Conservation (phyloP, 2,329 filamentous ascomycete genomes). For the Septoria petroselini region DNA sequence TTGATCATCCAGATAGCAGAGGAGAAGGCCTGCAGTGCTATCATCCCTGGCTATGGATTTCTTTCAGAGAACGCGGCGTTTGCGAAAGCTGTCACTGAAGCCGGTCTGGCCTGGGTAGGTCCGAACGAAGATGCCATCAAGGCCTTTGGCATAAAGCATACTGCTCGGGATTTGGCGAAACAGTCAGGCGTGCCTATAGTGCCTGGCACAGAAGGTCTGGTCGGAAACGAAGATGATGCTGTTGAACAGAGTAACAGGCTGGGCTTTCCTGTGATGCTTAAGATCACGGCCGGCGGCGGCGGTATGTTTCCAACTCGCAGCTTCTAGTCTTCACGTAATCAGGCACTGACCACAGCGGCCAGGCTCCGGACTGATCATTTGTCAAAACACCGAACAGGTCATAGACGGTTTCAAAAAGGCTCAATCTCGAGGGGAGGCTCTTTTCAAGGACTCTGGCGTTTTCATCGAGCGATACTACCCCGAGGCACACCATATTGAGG, state of each 20-base stretch:
- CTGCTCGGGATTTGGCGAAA: slow-evolving; percentile 53
- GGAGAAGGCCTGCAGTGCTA: slow-evolving; percentile 51
- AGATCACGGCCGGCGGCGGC: slow-evolving; percentile 60
- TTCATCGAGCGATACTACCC: slow-evolving; percentile 81
- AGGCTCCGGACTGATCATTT: slow-evolving; percentile 81
- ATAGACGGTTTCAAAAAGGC: slow-evolving; percentile 58
- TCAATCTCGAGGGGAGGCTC: slow-evolving; percentile 69
- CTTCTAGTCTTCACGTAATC: not conserved
- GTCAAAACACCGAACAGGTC: slow-evolving; percentile 66
- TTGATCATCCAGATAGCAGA: slow-evolving; percentile 54
- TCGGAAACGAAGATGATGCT: slow-evolving; percentile 50
- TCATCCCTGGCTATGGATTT: slow-evolving; percentile 67
- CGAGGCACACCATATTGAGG: slow-evolving; percentile 78
- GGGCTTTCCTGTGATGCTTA: slow-evolving; percentile 56
- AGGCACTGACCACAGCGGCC: not conserved
- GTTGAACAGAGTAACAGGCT: slow-evolving; percentile 45
- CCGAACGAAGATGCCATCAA: slow-evolving; percentile 23
- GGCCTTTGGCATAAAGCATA: slow-evolving; percentile 59
- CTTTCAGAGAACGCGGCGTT: slow-evolving; percentile 63
- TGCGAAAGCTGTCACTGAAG: slow-evolving; percentile 51
- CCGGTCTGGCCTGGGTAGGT: slow-evolving; percentile 59
- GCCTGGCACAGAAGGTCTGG: slow-evolving; percentile 52
- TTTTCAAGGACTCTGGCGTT: slow-evolving; percentile 78
- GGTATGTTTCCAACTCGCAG: slow-evolving; percentile 43
- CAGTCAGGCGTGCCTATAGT: slow-evolving; percentile 55